A percentile compares a stretch with the other conserved stretches of the same genome.
Evolutionary conservation across 2,329 filamentous ascomycete species (phyloP).

Genomic region (Microsporum ferrugineum): DNA sequence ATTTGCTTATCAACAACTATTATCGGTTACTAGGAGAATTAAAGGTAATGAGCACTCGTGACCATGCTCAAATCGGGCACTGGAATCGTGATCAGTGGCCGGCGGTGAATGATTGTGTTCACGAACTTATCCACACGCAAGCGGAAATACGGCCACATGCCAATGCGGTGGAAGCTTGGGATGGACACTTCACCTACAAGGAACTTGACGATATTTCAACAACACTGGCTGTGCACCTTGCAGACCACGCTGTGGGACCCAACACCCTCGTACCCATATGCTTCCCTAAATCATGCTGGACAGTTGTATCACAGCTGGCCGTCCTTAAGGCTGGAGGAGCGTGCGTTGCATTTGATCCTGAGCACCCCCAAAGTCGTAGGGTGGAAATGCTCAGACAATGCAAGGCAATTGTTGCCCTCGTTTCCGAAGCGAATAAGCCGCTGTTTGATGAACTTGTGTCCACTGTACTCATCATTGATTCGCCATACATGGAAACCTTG

Average conservation of each 20-base stretch:
- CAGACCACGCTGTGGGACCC: conserved; percentile 34
- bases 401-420: conserved; percentile 14
- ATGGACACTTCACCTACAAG: conserved; percentile 46
- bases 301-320: conserved; percentile 44
- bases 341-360: conserved; percentile 24
- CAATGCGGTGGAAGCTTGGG: conserved; percentile 20
- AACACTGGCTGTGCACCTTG: conserved; percentile 48
- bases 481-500: not conserved
- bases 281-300: conserved; percentile 61
- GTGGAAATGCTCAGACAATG: conserved; percentile 17
- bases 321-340: conserved; percentile 24
- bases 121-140: conserved; percentile 15
- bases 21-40: conserved; percentile 5
- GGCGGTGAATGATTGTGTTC: conserved; percentile 15
- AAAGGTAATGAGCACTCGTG: conserved; percentile 4
- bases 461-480: not conserved
- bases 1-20: not conserved
- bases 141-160: conserved; percentile 10
- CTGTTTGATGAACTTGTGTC: conserved; percentile 4
- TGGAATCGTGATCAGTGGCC: conserved; percentile 8
- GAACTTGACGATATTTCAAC: conserved; percentile 56
- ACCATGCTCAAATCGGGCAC: conserved; percentile 1
- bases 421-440: conserved; percentile 6
- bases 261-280: conserved; percentile 57
- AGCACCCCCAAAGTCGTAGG: conserved; percentile 18